These are phyloP conservation scores for Diplodia scrobiculata DNA, from an alignment of 2,329 filamentous ascomycete genomes.

Conservation along the genomic window DNA sequence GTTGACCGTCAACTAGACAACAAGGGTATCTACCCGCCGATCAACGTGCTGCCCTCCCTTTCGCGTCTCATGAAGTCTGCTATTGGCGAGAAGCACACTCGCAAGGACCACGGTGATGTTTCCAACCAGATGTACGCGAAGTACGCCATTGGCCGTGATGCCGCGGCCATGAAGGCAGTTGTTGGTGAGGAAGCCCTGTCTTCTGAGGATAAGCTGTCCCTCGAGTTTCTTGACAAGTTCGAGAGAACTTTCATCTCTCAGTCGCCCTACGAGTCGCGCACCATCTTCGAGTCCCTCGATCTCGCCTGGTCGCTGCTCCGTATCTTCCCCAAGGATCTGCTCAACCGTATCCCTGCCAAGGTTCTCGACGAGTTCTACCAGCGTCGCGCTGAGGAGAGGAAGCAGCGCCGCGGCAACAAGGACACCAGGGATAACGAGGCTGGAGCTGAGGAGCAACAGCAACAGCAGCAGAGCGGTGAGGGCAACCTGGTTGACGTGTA, in stretches of 20 bases:
- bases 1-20: slow-evolving; percentile 92
- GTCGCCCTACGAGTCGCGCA: slow-evolving; percentile 86
- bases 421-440: slow-evolving; percentile 50
- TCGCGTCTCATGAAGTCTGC: slow-evolving; percentile 99
- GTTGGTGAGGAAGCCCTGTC: slow-evolving; percentile 97
- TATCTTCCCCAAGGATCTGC: slow-evolving; percentile 96
- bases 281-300: slow-evolving; percentile 91
- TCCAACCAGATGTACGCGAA: slow-evolving; percentile 99
- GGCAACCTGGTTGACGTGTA: slow-evolving; percentile 28
- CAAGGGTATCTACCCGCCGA: slow-evolving; percentile 96
- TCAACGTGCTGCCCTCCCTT: slow-evolving; percentile 96
- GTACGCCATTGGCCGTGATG: slow-evolving; percentile 98
- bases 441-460: slow-evolving; percentile 31
- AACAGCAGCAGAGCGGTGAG: slow-evolving; percentile 17
- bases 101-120: slow-evolving; percentile 95
- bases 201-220: slow-evolving; percentile 92
- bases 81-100: slow-evolving; percentile 95
- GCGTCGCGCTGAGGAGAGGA: slow-evolving; percentile 42
- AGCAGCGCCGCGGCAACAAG: slow-evolving; percentile 47
- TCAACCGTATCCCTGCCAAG: slow-evolving; percentile 74
- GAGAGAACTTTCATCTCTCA: slow-evolving; percentile 93
- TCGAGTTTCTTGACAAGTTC: slow-evolving; percentile 98
- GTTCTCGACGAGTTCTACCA: slow-evolving; percentile 56
- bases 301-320: slow-evolving; percentile 94
- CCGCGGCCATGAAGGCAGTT: slow-evolving; percentile 98